Conservation (phyloP, 2,329 filamentous ascomycete species). For the Intubia oerlemansii region DNA sequence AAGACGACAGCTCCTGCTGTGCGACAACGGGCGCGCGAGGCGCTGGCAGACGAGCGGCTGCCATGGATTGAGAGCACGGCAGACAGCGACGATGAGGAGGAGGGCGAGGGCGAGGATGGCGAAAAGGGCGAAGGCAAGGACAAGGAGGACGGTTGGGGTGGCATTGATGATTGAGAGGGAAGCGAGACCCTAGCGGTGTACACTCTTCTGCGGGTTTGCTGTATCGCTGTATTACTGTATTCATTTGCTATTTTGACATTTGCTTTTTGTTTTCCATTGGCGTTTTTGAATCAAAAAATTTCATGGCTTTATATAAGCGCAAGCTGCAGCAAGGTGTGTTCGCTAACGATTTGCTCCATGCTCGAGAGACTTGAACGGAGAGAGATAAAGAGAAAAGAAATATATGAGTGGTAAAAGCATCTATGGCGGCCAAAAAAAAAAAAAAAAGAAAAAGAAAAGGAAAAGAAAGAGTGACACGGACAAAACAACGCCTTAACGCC, state of each 20-base stretch:
- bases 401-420: not conserved
- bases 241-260: constrained; percentile 1
- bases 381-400: not conserved
- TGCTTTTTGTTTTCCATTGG: not conserved
- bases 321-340: too few relatives aligned
- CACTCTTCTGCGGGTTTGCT: not conserved
- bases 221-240: too few relatives aligned
- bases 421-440: not conserved
- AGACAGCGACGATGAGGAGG: constrained; percentile 7
- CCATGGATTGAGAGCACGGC: constrained; percentile 29
- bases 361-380: too few relatives aligned
- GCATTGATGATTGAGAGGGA: constrained; percentile 35
- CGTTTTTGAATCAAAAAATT: constrained; percentile 1
- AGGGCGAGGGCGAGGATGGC: constrained; percentile 13
- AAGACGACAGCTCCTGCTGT: constrained; percentile 48
- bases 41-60: constrained; percentile 53
- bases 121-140: constrained; percentile 18
- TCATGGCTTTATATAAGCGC: too few relatives aligned
- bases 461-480: too few relatives aligned
- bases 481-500: too few relatives aligned
- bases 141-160: constrained; percentile 46
- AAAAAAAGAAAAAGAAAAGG: not conserved
- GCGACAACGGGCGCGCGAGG: constrained; percentile 45
- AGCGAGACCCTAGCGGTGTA: too few relatives aligned
- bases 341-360: not conserved